Conservation (phyloP, 2,329 filamentous ascomycete genomes). For the Diaporthe citriasiana region DNA sequence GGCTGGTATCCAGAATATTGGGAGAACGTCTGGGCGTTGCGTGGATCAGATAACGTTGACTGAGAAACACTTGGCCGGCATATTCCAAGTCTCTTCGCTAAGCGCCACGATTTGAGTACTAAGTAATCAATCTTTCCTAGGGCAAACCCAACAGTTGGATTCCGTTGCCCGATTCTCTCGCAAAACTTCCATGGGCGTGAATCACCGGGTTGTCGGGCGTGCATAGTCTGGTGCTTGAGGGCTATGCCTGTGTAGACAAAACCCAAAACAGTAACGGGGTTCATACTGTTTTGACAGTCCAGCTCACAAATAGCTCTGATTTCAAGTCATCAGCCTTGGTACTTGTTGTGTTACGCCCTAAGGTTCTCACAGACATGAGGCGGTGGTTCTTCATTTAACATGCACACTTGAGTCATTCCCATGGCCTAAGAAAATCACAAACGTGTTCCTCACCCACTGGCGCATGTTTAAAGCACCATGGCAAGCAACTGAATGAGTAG, state of each 20-base stretch:
- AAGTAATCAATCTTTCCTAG: background rate
- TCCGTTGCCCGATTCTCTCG: no score
- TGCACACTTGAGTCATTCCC: background rate
- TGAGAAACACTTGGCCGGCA: slow-evolving; percentile 10
- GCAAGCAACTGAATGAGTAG: background rate
- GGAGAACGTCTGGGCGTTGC: slow-evolving; percentile 2
- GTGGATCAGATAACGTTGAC: slow-evolving; percentile 10
- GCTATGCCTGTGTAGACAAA: no score
- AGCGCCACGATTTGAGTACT: slow-evolving; percentile 18
- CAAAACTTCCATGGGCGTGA: no score
- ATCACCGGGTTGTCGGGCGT: no score
- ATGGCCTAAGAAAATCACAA: background rate
- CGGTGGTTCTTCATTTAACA: background rate
- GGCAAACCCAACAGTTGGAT: no score
- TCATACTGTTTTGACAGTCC: no score
- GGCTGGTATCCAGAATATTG: slow-evolving; percentile 38
- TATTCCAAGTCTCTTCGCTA: background rate
- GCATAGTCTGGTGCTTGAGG: no score
- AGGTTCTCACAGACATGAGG: background rate
- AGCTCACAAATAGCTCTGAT: no score
- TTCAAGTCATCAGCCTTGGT: no score
- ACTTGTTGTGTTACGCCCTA: no score
- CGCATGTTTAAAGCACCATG: background rate
- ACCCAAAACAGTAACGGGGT: no score
- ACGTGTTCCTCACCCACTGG: background rate